phyloP scores from a whole-genome alignment of 2,329 filamentous ascomycete genomes.

The Hypoxylon sp. region DNA sequence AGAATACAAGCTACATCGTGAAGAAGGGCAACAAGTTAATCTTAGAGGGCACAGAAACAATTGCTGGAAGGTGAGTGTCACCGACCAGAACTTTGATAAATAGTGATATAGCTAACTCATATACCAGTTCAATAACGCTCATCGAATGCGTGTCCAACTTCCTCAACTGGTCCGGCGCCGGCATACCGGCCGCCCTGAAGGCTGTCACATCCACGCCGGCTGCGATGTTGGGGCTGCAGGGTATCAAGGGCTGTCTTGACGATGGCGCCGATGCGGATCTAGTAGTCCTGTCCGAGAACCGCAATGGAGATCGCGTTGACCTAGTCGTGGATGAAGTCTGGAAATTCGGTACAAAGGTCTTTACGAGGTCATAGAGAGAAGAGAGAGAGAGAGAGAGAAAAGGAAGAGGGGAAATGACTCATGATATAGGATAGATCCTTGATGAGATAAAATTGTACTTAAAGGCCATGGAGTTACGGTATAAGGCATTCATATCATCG shows the following conservation, averaged over 20 bases:
- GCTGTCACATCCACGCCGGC: conserved; percentile 84
- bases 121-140: conserved; percentile 75
- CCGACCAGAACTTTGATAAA: conserved; percentile 35
- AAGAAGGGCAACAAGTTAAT: conserved; percentile 82
- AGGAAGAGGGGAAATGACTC: conserved; percentile 8
- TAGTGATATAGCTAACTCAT: conserved; percentile 20
- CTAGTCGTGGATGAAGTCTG: conserved; percentile 82
- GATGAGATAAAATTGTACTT: conserved; percentile 28
- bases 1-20: conserved; percentile 70
- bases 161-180: conserved; percentile 78
- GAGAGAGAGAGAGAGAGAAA: conserved; percentile 4
- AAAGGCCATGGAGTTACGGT: conserved; percentile 29
- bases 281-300: conserved; percentile 74
- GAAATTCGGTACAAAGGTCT: conserved; percentile 79
- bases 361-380: conserved; percentile 44
- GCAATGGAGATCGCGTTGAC: conserved; percentile 59
- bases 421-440: conserved; percentile 11
- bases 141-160: conserved; percentile 89
- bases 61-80: conserved; percentile 77
- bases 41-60: conserved; percentile 82
- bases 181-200: conserved; percentile 76
- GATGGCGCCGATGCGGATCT: conserved; percentile 78
- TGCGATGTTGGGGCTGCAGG: conserved; percentile 78
- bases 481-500: conserved; percentile 18
- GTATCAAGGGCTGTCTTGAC: conserved; percentile 75